Percentiles rank a stretch among this genome's conserved stretches.
phyloP scores from a whole-genome alignment of 352 stramenopile species.

The Phytopythium vexans region DNA sequence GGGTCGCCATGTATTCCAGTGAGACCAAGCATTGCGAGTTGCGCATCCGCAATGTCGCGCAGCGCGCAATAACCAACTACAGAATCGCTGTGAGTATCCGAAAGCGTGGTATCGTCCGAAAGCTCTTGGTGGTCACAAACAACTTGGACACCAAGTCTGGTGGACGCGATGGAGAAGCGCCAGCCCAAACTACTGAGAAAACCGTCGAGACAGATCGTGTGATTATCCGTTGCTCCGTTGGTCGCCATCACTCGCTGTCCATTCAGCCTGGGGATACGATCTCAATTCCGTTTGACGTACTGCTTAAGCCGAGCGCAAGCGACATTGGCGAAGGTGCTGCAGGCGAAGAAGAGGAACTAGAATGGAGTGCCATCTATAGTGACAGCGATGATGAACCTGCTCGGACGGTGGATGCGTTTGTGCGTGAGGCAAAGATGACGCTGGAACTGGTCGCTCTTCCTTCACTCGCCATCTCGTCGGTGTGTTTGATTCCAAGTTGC shows the following conservation, averaged over 20 bases:
- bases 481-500: conserved; percentile 32
- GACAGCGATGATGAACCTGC: conserved; percentile 1
- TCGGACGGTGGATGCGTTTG: conserved; percentile 22
- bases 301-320: conserved; percentile 17
- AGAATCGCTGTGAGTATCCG: conserved; percentile 30
- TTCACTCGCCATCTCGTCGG: conserved; percentile 40
- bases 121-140: conserved; percentile 43
- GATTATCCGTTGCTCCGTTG: conserved; percentile 10
- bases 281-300: conserved; percentile 34
- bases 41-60: conserved; percentile 46
- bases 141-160: conserved; percentile 22
- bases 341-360: conserved; percentile 39
- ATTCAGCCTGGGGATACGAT: conserved; percentile 30
- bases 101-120: conserved; percentile 20
- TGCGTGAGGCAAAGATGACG: conserved; percentile 48
- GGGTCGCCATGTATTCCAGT: conserved; percentile 62
- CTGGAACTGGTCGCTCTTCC: conserved; percentile 47
- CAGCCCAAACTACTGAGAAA: not conserved
- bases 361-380: conserved; percentile 67
- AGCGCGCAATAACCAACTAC: conserved; percentile 36
- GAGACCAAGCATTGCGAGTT: conserved; percentile 61
- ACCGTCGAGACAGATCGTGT: conserved; percentile 16
- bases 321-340: conserved; percentile 9
- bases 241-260: conserved; percentile 8
- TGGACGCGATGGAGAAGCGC: not conserved